Percentiles rank a stretch among this genome's conserved stretches.
phyloP scores from a whole-genome alignment of 306 rosid species.

The Trifolium subterraneum region DNA sequence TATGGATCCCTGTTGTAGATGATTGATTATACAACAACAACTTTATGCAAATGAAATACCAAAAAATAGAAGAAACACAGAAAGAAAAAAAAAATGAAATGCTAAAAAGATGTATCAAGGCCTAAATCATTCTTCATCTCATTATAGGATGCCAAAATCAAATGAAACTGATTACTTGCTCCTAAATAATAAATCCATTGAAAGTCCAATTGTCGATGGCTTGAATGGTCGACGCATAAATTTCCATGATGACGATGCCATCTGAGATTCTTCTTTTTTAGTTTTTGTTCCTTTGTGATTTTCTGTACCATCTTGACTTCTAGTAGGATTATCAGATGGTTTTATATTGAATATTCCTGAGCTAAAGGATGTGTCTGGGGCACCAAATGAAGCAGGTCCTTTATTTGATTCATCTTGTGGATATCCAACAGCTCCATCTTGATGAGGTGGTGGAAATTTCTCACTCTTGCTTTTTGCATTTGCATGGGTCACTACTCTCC shows the following conservation, averaged over 20 bases:
- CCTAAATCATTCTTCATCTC: slow-evolving; percentile 33
- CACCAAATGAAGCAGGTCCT: slow-evolving; percentile 77
- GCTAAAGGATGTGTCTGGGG: slow-evolving; percentile 64
- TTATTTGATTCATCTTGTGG: slow-evolving; percentile 66
- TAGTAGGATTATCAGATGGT: slow-evolving; percentile 56
- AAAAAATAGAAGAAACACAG: slow-evolving; percentile 55
- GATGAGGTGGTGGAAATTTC: slow-evolving; percentile 99
- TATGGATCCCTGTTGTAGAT: slow-evolving; percentile 46
- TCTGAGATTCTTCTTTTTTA: slow-evolving; percentile 59
- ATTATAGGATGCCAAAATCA: slow-evolving; percentile 50
- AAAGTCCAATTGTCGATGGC: slow-evolving; percentile 79
- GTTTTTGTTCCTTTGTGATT: slow-evolving; percentile 61
- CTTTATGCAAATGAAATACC: slow-evolving; percentile 52
- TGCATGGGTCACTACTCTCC: slow-evolving; percentile 84
- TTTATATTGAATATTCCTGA: slow-evolving; percentile 68
- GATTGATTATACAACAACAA: slow-evolving; percentile 59
- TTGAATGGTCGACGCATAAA: slow-evolving; percentile 78
- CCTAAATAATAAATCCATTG: slow-evolving; percentile 73
- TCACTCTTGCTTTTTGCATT: slow-evolving; percentile 97
- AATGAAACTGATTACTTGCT: slow-evolving; percentile 60
- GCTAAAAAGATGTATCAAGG: slow-evolving; percentile 37
- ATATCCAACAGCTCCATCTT: slow-evolving; percentile 95
- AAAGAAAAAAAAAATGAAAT: slow-evolving; percentile 37
- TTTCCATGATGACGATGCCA: slow-evolving; percentile 75
- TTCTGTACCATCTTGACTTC: slow-evolving; percentile 60